A percentile compares a stretch with the other conserved stretches of the same genome.
phyloP scores from a whole-genome alignment of 441 rosid species.

The Iberis amara region DNA sequence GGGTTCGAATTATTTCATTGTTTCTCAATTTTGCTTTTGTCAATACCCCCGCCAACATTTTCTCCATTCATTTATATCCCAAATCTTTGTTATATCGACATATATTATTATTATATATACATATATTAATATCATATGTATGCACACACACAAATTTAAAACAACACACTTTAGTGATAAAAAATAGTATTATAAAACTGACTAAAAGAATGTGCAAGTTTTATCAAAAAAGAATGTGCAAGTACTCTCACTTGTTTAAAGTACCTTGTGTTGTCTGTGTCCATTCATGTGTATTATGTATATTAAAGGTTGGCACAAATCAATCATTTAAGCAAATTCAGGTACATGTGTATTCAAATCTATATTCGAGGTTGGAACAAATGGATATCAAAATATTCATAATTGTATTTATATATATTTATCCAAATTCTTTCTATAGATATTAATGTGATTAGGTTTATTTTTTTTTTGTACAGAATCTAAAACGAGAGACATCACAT shows the following conservation, averaged over 20 bases:
- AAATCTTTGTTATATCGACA: constrained; percentile 31
- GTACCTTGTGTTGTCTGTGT: constrained; percentile 19
- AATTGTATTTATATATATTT: too few relatives aligned
- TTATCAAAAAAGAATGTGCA: too few relatives aligned
- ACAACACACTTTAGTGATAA: constrained; percentile 1
- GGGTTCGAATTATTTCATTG: constrained; percentile 31
- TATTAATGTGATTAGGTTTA: too few relatives aligned
- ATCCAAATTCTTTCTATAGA: too few relatives aligned
- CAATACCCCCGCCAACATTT: constrained; percentile 30
- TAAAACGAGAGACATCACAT: too few relatives aligned
- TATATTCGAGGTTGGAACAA: background rate
- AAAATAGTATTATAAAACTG: constrained; percentile 15
- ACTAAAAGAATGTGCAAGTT: constrained; percentile 9
- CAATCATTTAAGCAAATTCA: background rate
- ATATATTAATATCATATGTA: constrained; percentile 18
- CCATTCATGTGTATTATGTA: constrained; percentile 17
- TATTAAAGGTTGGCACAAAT: constrained; percentile 8
- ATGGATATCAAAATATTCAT: background rate
- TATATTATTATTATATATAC: background rate
- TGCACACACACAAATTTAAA: background rate
- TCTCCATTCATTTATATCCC: constrained; percentile 29
- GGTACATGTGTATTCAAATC: background rate
- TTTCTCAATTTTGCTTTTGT: constrained; percentile 21
- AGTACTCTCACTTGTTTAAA: constrained; percentile 13
- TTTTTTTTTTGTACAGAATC: too few relatives aligned